Base-by-base conservation (phyloP, 2,329 filamentous ascomycete genomes). In the Diaporthe sp. region DNA sequence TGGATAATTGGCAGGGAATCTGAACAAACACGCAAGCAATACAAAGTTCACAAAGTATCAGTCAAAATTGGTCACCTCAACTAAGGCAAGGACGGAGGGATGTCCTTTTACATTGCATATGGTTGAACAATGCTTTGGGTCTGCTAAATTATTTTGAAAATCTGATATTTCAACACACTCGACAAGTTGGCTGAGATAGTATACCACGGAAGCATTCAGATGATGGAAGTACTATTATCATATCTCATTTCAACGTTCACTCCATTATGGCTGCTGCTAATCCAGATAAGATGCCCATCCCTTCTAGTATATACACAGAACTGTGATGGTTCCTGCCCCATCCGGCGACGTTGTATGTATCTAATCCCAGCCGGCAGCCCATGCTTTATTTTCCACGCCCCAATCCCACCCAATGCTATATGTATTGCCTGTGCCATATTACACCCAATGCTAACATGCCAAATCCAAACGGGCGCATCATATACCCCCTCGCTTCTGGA, bases 371-470 rank as follows among this genome's bases (percentile, higher is more conserved):
- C 65, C 65, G 13, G 31, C n/a, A 53, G 49, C 47, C 31, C n/a
- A 34, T 53, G 65, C 65, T 39, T 53, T 68, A 20, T 28, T 68
- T 53, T 8, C 65, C 65, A 37, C 65, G 31, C 47, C 28, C 47
- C 65, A 8, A 68, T 28, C 31, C 47, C 65, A 20, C 13, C 47
- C 22, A 51, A 51, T 67, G 63, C 63, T 51, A 34, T 37, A 68
- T 68, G 65, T 68, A 25, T 68, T 39, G 17, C 47, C 22, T 6
- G 31, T n/a, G 53, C n/a, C 65, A 53, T 53, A 22, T 25, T 39
- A 68, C n/a, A 68, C 65, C 63, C 65, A 42, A 68, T 68, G 47
- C 65, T 53, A 68, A 68, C 5, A 53, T 68, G 31, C 47, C 65
- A 39, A 68, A 42, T 47, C 63, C 31, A 53, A 39, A 68, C 4